These are phyloP conservation scores for Nymphaea thermarum DNA, from an alignment of 164 flowering plant genomes.

Conservation along the genomic window DNA sequence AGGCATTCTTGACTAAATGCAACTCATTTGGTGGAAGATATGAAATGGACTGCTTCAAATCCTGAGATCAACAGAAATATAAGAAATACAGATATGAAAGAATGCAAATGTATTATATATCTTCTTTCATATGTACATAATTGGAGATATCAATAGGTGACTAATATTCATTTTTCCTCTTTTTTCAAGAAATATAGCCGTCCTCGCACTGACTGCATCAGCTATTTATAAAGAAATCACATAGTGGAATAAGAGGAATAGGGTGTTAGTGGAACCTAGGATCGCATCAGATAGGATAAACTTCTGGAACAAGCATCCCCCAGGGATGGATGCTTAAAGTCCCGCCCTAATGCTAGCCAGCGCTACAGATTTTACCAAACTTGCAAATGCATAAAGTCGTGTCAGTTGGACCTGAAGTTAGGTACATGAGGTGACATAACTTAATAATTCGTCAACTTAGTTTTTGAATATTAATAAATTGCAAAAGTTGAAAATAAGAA, in stretches of 20 bases:
- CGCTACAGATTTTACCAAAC: no score
- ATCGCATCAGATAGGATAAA: no score
- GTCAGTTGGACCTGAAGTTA: no score
- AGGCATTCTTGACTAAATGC: slow-evolving; percentile 58
- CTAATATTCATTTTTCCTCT: not conserved
- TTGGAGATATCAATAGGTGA: not conserved
- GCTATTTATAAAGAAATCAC: not conserved
- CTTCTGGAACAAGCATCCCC: no score
- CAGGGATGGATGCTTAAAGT: no score
- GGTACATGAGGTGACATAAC: no score
- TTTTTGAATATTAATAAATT: no score
- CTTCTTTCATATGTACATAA: not conserved
- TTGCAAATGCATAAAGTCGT: no score
- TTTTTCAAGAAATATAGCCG: not conserved
- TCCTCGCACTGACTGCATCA: not conserved
- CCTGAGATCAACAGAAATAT: slow-evolving; percentile 29
- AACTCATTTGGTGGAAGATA: slow-evolving; percentile 67
- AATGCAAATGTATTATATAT: not conserved
- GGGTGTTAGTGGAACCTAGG: no score
- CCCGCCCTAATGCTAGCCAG: no score
- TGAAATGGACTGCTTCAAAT: slow-evolving; percentile 61
- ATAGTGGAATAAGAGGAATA: not conserved
- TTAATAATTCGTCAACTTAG: no score
- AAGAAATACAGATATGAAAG: not conserved
- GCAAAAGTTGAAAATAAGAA: no score